Conservation (phyloP, 805 yeast species). For the Myxozyma neotropica region DNA sequence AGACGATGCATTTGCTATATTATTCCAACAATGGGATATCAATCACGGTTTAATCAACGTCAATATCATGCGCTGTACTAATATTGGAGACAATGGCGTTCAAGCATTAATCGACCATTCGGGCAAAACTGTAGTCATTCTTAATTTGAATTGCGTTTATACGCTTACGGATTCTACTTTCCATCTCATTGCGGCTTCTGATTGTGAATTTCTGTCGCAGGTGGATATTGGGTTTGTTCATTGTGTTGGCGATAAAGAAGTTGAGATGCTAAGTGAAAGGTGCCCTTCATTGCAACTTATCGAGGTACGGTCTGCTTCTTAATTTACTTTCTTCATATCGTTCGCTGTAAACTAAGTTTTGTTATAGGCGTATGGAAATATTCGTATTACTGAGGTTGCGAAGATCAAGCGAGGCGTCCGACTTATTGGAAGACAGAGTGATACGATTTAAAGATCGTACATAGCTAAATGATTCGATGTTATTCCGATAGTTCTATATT, state of each 20-base stretch:
- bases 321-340: no score
- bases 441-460: slow-evolving; percentile 35
- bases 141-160: slow-evolving; percentile 75
- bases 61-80: slow-evolving; percentile 65
- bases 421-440: slow-evolving; percentile 76
- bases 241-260: slow-evolving; percentile 66
- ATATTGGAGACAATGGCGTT: slow-evolving; percentile 64
- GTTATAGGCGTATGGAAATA: slow-evolving; percentile 45
- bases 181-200: slow-evolving; percentile 35
- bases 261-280: slow-evolving; percentile 58
- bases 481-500: no score
- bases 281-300: slow-evolving; percentile 66
- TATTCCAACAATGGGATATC: slow-evolving; percentile 58
- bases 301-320: slow-evolving; percentile 60
- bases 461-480: neutral
- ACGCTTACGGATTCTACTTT: slow-evolving; percentile 50
- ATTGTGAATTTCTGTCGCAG: slow-evolving; percentile 62
- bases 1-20: slow-evolving; percentile 61
- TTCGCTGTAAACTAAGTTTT: neutral
- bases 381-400: slow-evolving; percentile 62
- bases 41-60: slow-evolving; percentile 60
- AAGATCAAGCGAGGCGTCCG: slow-evolving; percentile 56
- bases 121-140: slow-evolving; percentile 62
- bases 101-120: slow-evolving; percentile 64
- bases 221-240: slow-evolving; percentile 82